A percentile compares a stretch with the other conserved stretches of the same genome.
phyloP scores from a whole-genome alignment of 768 basidiomycete genomes.

The Podaxis sp. region DNA sequence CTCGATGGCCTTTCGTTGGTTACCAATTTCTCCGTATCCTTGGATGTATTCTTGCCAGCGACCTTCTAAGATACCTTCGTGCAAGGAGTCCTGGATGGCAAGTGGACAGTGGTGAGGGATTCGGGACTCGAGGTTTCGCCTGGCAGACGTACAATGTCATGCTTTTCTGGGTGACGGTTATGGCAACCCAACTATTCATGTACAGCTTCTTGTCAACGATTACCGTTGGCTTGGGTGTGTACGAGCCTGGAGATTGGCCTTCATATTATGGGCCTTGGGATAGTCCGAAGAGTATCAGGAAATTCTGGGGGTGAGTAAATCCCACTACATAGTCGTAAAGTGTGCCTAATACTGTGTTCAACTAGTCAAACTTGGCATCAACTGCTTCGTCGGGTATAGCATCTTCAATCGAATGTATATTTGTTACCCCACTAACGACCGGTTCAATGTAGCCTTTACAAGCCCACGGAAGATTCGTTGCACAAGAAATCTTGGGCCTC shows the following conservation, averaged over 20 bases:
- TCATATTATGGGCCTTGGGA: background rate
- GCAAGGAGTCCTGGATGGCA: background rate
- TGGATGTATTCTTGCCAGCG: background rate
- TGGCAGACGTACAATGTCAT: background rate
- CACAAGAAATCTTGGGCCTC: constrained; percentile 20
- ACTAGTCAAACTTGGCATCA: constrained; percentile 33
- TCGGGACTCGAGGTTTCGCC: background rate
- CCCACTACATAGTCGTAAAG: background rate
- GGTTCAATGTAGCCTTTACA: constrained; percentile 21
- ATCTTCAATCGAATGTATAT: background rate
- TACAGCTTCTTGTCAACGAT: background rate
- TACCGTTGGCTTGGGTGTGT: background rate
- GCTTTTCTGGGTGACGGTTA: background rate
- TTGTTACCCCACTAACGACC: background rate
- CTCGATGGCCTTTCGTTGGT: background rate
- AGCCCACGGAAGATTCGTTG: constrained; percentile 23
- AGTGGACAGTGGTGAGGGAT: background rate
- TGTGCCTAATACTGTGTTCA: background rate
- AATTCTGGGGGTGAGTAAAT: background rate
- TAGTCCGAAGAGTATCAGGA: background rate
- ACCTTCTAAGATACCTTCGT: background rate
- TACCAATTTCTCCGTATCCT: background rate
- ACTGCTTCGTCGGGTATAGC: constrained; percentile 25
- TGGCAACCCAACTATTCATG: background rate
- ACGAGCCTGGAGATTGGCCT: background rate